Evolutionary conservation across 768 basidiomycete genomes (phyloP), one percentile per base, ranked within the genome.

Genomic region (Russula olivacea): DNA sequence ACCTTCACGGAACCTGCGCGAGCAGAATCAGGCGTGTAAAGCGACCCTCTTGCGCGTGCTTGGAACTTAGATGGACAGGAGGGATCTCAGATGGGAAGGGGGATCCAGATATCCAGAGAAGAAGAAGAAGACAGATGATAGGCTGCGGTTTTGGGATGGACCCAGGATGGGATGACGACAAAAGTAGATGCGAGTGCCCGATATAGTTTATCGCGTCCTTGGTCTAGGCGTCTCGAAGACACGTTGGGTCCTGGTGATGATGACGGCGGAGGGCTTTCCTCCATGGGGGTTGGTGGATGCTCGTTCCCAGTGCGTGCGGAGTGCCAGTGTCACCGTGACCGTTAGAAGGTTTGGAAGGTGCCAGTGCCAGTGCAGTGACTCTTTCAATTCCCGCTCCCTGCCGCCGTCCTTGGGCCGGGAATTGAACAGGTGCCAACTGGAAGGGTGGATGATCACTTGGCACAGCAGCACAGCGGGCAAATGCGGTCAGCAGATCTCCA

Each of bases 1-100:
- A 34, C 53, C 47, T 59, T 64, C 63, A 59, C 63, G 63, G 63
- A 64, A 55, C 55, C 28, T 60, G 63, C 63, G 63, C 58, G 49
- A 55, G 45, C 53, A 59, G 53, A 53, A 4, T 14, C 28, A 64
- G 55, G 61, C 61, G 61, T 63, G 65, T 45, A 54, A 43, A 28
- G 30, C 21, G 61, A 55, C 19, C 65, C 51, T n/a, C 43, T 25
- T 21, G 51, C 21, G 65, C 65, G 61, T 66, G 61, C 52, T 58
- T 38, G 41, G 30, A 23, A n/a, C 21, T 30, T 15, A 36, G 15
- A 54, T 55, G 43, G 34, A n/a, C 19, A 25, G 7, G 11, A 15
- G 17, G 23, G n/a, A 65, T 65, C 64, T 65, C 38, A 45, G 61
- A 62, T 62, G 23, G 54, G 52, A 28, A 30, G 34, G 34, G 32